Conservation (phyloP, 1,284 basidiomycete species). For the Cryptococcus sp. region DNA sequence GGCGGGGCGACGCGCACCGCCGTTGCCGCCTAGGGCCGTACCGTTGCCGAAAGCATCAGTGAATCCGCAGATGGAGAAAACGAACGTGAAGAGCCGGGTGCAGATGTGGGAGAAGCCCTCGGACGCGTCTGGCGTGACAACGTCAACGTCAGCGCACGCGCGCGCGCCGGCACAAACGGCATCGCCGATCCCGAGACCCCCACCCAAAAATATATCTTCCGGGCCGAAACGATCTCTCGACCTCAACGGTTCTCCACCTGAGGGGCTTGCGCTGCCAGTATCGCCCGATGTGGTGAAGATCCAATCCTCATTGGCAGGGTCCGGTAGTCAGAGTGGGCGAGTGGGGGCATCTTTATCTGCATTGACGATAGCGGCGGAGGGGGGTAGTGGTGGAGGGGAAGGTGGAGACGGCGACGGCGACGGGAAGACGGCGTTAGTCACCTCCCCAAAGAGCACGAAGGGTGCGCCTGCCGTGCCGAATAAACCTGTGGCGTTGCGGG, state of each 20-base stretch:
- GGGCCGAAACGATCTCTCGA: slow-evolving; percentile 14
- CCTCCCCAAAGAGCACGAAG: slow-evolving; percentile 15
- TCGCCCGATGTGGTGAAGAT: slow-evolving; percentile 13
- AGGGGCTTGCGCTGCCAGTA: slow-evolving; percentile 21
- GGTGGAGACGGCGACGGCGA: too few species aligned
- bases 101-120: slow-evolving; percentile 6
- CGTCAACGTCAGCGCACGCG: not conserved
- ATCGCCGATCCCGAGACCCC: not conserved
- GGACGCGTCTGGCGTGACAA: not conserved
- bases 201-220: not conserved
- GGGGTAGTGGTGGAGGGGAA: not conserved
- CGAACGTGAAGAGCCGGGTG: not conserved
- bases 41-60: slow-evolving; percentile 5
- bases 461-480: slow-evolving; percentile 19
- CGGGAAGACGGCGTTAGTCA: not conserved
- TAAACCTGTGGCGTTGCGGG: slow-evolving; percentile 23
- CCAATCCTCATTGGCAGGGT: not conserved
- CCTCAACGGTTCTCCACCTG: slow-evolving; percentile 23
- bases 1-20: slow-evolving; percentile 10
- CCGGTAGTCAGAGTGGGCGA: not conserved
- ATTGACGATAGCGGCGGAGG: not conserved
- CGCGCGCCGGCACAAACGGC: not conserved
- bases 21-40: slow-evolving; percentile 15
- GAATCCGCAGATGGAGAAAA: not conserved
- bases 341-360: not conserved